Conservation (phyloP, 495 filamentous ascomycete species). For the Penicillium simplicissimum region DNA sequence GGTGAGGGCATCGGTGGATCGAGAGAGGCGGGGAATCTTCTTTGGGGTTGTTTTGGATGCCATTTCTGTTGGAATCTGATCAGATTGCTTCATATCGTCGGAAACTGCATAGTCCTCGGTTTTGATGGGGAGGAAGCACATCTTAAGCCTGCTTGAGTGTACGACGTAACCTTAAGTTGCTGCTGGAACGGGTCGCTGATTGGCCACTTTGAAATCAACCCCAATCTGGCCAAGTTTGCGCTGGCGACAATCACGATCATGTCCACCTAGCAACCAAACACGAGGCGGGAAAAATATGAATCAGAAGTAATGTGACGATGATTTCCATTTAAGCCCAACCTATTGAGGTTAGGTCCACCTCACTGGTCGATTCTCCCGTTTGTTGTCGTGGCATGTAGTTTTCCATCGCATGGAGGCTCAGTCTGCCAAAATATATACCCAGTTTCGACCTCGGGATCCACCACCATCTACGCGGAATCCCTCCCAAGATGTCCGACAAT, state of each 20-base stretch:
- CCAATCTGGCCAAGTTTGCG: not conserved
- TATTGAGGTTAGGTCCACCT: too few relatives aligned
- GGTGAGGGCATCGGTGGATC: constrained; percentile 22
- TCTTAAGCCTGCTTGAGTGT: not conserved
- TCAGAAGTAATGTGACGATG: too few relatives aligned
- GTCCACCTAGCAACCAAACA: not conserved
- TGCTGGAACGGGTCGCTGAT: constrained; percentile 19
- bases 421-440: too few relatives aligned
- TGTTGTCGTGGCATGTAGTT: too few relatives aligned
- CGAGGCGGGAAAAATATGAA: not conserved
- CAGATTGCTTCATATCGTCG: not conserved
- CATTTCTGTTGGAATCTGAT: not conserved
- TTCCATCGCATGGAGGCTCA: too few relatives aligned
- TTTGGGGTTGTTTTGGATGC: constrained; percentile 9
- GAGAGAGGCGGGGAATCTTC: constrained; percentile 32
- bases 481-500: too few relatives aligned
- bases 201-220: constrained; percentile 40
- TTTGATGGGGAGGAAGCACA: not conserved
- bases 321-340: too few relatives aligned
- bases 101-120: not conserved
- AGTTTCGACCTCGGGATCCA: too few relatives aligned
- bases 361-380: too few relatives aligned
- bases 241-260: not conserved
- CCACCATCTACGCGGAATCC: too few relatives aligned
- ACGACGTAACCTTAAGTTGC: not conserved